Percentiles rank a stretch among this genome's conserved stretches.
Evolutionary conservation across 2,329 filamentous ascomycete species (phyloP).

Genomic region (Herpotrichia juniperi): DNA sequence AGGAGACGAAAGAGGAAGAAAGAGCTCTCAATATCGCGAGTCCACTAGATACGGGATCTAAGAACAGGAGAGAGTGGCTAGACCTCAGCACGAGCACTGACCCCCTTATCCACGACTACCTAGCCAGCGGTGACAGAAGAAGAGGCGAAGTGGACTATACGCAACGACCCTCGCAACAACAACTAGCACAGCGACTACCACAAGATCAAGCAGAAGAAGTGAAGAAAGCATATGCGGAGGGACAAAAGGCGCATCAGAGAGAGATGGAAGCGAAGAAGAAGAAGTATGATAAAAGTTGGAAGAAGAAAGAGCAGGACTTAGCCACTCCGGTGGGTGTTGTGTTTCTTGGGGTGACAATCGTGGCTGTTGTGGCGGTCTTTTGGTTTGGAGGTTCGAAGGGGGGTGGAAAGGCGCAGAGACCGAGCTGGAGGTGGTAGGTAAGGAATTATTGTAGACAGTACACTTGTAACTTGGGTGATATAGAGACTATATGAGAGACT

Average conservation of each 20-base stretch:
- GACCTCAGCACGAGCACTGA: slow-evolving; percentile 30
- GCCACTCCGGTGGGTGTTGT: no score
- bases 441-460: no score
- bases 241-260: neutral
- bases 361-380: no score
- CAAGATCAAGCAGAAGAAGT: neutral
- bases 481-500: no score
- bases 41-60: slow-evolving; percentile 36
- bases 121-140: slow-evolving; percentile 9
- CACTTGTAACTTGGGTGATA: no score
- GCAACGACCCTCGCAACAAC: neutral
- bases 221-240: neutral
- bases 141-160: neutral
- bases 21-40: slow-evolving; percentile 34
- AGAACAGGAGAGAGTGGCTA: slow-evolving; percentile 20
- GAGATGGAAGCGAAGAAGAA: no score
- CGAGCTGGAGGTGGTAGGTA: no score
- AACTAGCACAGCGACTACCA: neutral
- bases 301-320: no score
- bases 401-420: no score
- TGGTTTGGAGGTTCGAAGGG: no score
- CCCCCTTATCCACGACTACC: slow-evolving; percentile 28
- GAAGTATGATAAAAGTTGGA: no score
- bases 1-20: neutral
- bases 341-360: no score